Base-by-base conservation (phyloP, 495 filamentous ascomycete genomes). In the Penicillium alfredii region DNA sequence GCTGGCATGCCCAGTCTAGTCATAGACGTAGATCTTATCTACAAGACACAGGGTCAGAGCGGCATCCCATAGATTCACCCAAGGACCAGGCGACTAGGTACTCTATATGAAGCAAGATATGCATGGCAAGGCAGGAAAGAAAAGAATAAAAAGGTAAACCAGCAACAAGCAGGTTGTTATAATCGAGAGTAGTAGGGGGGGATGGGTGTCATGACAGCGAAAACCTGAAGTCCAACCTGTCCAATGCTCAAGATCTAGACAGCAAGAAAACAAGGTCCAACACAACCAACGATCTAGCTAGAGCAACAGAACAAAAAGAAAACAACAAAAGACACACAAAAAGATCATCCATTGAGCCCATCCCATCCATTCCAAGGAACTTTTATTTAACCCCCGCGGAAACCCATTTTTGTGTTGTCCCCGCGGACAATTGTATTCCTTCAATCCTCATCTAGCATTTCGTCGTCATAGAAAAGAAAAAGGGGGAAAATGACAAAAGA, bases 371-470 rank as follows among this genome's bases (percentile, higher is more conserved):
- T n/a, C n/a, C n/a, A n/a, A n/a, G n/a, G n/a, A n/a, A n/a, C n/a
- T n/a, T n/a, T n/a, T n/a, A n/a, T n/a, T n/a, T n/a, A n/a, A n/a
- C n/a, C n/a, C n/a, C n/a, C n/a, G n/a, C n/a, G 30, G 23, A 15
- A 19, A 41, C 23, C 20, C 38, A 28, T 33, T 49, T 33, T 26
- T 35, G 29, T 20, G 28, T n/a, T 19, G 34, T 33, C 30, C 40
- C 21, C 25, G 37, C 33, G 13, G 40, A 46, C 46, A 45, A 42
- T 53, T 46, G 38, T 39, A 46, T 51, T 54, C 47, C 53, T 51
- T 53, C 39, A 46, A 45, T 55, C 56, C 51, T 63, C 63, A 50
- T 67, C 57, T 64, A 68, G 52, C 64, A 64, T 68, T 58, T 60
- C 60, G 58, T 65, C 63, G 54, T 64, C 53, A 55, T 55, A 46